Base-by-base conservation (phyloP, 2,329 filamentous ascomycete genomes). In the Alternaria triticimaculans region DNA sequence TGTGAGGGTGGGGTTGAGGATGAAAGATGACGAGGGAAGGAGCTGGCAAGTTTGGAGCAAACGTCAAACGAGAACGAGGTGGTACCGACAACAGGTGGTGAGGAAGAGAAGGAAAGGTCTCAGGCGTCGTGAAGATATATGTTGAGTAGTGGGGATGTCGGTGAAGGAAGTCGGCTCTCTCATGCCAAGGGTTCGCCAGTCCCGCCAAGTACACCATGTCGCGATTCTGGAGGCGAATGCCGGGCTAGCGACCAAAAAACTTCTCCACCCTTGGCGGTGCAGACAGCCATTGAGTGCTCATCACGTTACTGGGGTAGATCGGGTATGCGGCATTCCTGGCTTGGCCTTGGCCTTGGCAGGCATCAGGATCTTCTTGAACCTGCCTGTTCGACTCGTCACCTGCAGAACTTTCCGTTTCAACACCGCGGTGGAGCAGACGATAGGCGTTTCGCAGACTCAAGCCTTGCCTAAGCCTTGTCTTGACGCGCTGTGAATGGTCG, bases 271-370 rank as follows among this genome's bases (percentile, higher is more conserved):
- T 62, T 64, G 48, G 58, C 58, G 12, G 28, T 48, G 20, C 6
- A 48, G 21, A 14, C 9, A 44, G 48, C 62, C 62, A 64, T 43
- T 54, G 41, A 56, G 18, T 64, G 51, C 18, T n/a, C 46, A 5
- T 61, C 41, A 44, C 11, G 30, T n/a, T 57, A 20, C 48, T 14
- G 44, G 48, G 58, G 25, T 41, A 28, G 33, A 44, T 45, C 20
- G 60, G 56, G 30, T 63, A 45, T 9, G 20, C 60, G 60, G 56
- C 60, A 63, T 60, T 26, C 33, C 7, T 49, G 23, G 43, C 11
- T 63, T 63, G 60, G 60, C 60, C 33, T 6, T 49, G 11, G 43
- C 8, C 60, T 63, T 63, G 60, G 60, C 60, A 5, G 15, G 23
- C 25, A 18, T 44, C 30, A 18, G 10, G 45, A 44, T 51, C 25